phyloP scores from a whole-genome alignment of 1,284 basidiomycete species.

The Ganoderma boninense region DNA sequence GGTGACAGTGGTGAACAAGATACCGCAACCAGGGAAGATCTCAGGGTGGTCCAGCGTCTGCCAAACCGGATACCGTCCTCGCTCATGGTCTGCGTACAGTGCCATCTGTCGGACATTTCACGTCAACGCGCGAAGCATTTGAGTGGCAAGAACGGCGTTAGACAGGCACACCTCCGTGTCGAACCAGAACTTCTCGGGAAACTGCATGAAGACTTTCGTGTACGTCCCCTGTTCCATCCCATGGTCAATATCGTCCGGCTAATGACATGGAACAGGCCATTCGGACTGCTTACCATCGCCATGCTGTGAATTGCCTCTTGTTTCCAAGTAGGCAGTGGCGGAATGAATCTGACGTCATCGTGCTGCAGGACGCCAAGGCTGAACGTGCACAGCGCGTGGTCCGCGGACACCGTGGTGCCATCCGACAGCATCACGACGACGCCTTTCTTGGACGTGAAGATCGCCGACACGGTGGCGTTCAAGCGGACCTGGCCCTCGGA shows the following conservation, averaged over 20 bases:
- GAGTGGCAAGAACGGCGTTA: not conserved
- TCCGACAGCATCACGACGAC: constrained; percentile 52
- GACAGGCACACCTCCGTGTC: constrained; percentile 58
- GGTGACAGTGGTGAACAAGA: constrained; percentile 73
- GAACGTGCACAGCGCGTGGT: constrained; percentile 70
- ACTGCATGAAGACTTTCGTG: constrained; percentile 77
- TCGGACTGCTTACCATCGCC: constrained; percentile 56
- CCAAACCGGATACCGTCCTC: constrained; percentile 76
- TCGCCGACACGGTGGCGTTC: constrained; percentile 59
- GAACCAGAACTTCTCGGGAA: constrained; percentile 75
- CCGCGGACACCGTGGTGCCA: constrained; percentile 53
- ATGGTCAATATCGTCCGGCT: not conserved
- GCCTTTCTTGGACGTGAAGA: constrained; percentile 53
- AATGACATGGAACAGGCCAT: not conserved
- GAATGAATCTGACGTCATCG: constrained; percentile 63
- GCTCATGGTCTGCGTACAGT: constrained; percentile 68
- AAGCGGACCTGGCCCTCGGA: constrained; percentile 54
- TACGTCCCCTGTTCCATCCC: constrained; percentile 55
- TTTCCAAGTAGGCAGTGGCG: constrained; percentile 69
- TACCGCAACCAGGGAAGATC: constrained; percentile 68
- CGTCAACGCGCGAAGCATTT: not conserved
- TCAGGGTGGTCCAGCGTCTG: constrained; percentile 68
- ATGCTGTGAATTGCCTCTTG: constrained; percentile 71
- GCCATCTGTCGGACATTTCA: constrained; percentile 52
- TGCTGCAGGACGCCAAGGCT: constrained; percentile 71